Base-by-base conservation (phyloP, 2,329 filamentous ascomycete species). In the Diplodia mutila region DNA sequence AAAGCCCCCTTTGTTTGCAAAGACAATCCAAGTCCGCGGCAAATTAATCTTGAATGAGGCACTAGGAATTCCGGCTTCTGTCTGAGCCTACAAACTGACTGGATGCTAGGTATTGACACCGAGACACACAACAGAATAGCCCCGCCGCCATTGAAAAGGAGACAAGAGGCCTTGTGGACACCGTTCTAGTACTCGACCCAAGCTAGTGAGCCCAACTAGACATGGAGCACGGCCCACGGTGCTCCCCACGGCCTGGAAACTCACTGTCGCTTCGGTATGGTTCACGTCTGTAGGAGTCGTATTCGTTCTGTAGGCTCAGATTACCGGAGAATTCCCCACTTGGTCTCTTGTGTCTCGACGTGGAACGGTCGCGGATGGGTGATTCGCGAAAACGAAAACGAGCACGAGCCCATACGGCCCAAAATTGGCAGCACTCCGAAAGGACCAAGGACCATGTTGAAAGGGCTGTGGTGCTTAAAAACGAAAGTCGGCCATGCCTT, bases 381-480 rank as follows among this genome's bases (percentile, higher is more conserved):
- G 37, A 11, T 46, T 39, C n/a, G 32, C 53, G 53, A 57, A 57
- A 48, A 51, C 46, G 59, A 63, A 52, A 51, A 63, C 59, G 59
- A 63, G 46, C 27, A 61, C 59, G 59, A 61, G 59, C 46, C 14
- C 27, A 63, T 32, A 21, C 25, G 14, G n/a, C n/a, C 42, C 46
- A 14, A 25, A 5, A n/a, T 37, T 51, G 23, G 46, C 34, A 63
- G 11, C 14, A 51, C 9, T 21, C 25, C 37, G 29, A 37, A 51
- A 39, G 11, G 16, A 48, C 48, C 29, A 34, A n/a, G 25, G 57
- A 14, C 37, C 18, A 18, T 34, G 6, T 18, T 3, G 6, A 23
- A 39, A 61, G 25, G 12, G 42, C 1, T 9, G 25, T 29, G 14
- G 9, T 52, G 37, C 29, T 39, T 63, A 52, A 32, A 52, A 63